These are phyloP conservation scores for Yarrowia sp. DNA, from an alignment of 805 yeast species.

Conservation along the genomic window DNA sequence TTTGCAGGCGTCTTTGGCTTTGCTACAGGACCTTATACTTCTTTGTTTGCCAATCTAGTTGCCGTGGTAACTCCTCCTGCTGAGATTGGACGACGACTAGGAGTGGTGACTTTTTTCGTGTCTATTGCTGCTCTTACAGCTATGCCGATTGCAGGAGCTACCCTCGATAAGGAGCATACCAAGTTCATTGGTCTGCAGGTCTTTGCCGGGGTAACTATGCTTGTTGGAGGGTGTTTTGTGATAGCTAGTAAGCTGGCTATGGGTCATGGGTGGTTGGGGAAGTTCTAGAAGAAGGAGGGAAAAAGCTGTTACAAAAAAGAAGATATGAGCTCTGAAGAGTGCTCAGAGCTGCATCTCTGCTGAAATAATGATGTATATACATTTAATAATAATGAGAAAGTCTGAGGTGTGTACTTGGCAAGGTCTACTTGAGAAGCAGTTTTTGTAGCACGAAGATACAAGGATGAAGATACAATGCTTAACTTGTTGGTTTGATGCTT, in stretches of 20 bases:
- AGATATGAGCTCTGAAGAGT: no score
- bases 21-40: conserved; percentile 49
- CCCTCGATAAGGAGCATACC: conserved; percentile 11
- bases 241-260: conserved; percentile 9
- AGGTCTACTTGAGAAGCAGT: no score
- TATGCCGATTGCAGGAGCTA: conserved; percentile 37
- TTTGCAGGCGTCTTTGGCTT: conserved; percentile 49
- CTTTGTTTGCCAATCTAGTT: conserved; percentile 48
- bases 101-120: conserved; percentile 18
- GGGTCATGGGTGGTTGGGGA: conserved; percentile 12
- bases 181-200: conserved; percentile 31
- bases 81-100: conserved; percentile 21
- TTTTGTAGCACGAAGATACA: no score
- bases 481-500: no score
- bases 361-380: no score
- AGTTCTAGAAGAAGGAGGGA: no score
- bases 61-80: conserved; percentile 45
- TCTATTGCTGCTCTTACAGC: conserved; percentile 27
- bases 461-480: no score
- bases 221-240: conserved; percentile 28
- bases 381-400: no score
- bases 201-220: conserved; percentile 19
- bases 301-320: no score
- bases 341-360: no score
- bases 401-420: no score